Percentiles rank a stretch among this genome's conserved stretches.
Evolutionary conservation across 139 green algal genomes (phyloP).

Genomic region (Pseudopediastrum boryanum): DNA sequence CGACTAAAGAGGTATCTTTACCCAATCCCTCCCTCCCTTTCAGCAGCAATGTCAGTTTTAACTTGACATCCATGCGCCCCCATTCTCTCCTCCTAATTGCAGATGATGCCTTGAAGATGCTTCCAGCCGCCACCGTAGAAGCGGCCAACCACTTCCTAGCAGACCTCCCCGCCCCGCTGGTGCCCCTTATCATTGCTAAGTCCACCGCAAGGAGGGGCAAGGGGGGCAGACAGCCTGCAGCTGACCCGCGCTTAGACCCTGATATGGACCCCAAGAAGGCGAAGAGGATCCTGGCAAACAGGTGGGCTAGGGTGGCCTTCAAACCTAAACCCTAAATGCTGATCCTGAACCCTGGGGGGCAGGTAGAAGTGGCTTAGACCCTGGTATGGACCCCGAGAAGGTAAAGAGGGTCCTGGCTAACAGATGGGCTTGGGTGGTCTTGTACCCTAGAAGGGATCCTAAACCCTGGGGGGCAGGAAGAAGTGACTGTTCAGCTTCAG

Average conservation of each 20-base stretch:
- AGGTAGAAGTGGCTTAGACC: constrained; percentile 59
- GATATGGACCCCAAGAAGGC: constrained; percentile 77
- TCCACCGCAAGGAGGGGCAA: constrained; percentile 49
- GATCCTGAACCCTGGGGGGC: constrained; percentile 18
- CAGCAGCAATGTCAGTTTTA: too few species aligned
- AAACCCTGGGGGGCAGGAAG: not conserved
- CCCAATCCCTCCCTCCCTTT: too few species aligned
- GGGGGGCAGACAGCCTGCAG: constrained; percentile 72
- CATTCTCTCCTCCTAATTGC: too few species aligned
- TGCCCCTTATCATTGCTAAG: constrained; percentile 14
- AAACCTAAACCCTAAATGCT: not conserved
- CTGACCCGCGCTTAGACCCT: constrained; percentile 82
- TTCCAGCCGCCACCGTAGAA: not conserved
- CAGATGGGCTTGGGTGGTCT: constrained; percentile 8
- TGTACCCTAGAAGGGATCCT: not conserved
- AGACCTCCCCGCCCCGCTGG: constrained; percentile 6
- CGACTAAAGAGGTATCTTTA: too few species aligned
- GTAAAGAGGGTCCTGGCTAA: constrained; percentile 84
- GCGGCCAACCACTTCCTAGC: not conserved
- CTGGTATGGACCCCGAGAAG: constrained; percentile 75
- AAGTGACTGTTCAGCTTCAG: constrained; percentile 5
- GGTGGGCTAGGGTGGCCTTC: not conserved
- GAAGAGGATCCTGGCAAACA: constrained; percentile 82
- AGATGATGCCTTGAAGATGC: not conserved
- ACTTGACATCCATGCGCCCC: too few species aligned